Percentiles rank a stretch among this genome's conserved stretches.
phyloP scores from a whole-genome alignment of 2,329 filamentous ascomycete species.

The Fusarium sterilihyphosum region DNA sequence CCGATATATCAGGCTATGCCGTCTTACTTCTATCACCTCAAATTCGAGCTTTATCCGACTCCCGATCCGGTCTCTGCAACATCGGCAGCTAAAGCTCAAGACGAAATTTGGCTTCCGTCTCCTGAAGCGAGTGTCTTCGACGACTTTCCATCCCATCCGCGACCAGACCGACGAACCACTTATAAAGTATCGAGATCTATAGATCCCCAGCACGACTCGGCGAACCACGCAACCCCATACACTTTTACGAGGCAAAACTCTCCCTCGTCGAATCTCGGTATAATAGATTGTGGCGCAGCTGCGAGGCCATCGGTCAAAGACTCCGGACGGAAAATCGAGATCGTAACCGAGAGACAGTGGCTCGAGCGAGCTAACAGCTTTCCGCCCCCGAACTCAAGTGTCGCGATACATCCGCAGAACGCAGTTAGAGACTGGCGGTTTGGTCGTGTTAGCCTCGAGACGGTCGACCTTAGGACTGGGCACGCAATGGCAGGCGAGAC shows the following conservation, averaged over 20 bases:
- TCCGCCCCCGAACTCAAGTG: constrained; percentile 54
- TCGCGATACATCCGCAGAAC: constrained; percentile 58
- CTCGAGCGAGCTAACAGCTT: constrained; percentile 53
- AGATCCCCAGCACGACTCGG: background rate
- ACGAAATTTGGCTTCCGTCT: constrained; percentile 61
- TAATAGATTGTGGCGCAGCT: constrained; percentile 63
- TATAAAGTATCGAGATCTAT: constrained; percentile 18
- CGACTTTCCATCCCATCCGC: constrained; percentile 62
- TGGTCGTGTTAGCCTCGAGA: constrained; percentile 79
- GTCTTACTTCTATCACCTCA: constrained; percentile 73
- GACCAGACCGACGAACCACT: constrained; percentile 36
- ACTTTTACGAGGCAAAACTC: constrained; percentile 1
- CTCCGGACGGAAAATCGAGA: constrained; percentile 49
- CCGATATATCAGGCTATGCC: constrained; percentile 58
- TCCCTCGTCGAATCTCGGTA: constrained; percentile 36
- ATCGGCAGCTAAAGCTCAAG: constrained; percentile 13
- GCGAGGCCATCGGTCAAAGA: constrained; percentile 45
- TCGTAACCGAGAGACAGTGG: constrained; percentile 54
- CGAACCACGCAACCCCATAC: background rate
- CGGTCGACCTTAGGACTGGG: constrained; percentile 72
- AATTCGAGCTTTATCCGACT: constrained; percentile 70
- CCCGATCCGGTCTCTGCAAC: constrained; percentile 47
- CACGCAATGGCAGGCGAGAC: constrained; percentile 49
- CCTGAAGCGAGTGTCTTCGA: constrained; percentile 63
- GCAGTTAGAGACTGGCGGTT: constrained; percentile 81